Conservation (phyloP, 495 filamentous ascomycete species). For the Terfezia claveryi region DNA sequence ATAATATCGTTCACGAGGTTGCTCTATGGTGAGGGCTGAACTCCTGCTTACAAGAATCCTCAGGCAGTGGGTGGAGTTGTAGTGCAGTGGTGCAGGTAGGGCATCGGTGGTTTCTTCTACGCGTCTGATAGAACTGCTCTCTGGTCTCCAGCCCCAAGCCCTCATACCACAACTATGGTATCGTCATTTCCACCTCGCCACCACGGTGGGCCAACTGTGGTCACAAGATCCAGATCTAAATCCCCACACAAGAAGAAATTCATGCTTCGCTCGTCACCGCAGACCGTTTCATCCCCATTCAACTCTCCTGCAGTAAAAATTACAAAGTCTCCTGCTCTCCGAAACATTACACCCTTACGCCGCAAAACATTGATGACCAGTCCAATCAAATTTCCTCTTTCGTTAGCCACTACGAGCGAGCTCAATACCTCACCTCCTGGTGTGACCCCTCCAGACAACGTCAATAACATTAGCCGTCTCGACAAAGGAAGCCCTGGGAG, state of each 20-base stretch:
- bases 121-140: neutral
- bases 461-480: too few relatives aligned
- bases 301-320: conserved; percentile 4
- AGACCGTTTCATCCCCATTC: conserved; percentile 11
- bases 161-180: conserved; percentile 14
- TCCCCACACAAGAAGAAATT: conserved; percentile 14
- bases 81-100: too few relatives aligned
- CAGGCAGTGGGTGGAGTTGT: too few relatives aligned
- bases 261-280: conserved; percentile 9
- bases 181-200: conserved; percentile 19
- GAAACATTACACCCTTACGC: conserved; percentile 9
- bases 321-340: conserved; percentile 5
- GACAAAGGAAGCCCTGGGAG: conserved; percentile 11
- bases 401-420: conserved; percentile 11
- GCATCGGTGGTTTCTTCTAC: too few relatives aligned
- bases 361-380: conserved; percentile 5
- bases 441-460: too few relatives aligned
- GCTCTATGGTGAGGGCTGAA: too few relatives aligned
- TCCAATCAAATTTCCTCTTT: conserved; percentile 14
- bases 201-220: conserved; percentile 18
- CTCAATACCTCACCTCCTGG: conserved; percentile 2
- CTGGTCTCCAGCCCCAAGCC: conserved; percentile 8
- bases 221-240: conserved; percentile 12
- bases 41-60: too few relatives aligned
- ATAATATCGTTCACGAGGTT: too few relatives aligned